Evolutionary conservation across 208 protist genomes (phyloP).

Genomic region (Leptomonas pyrrhocoris): DNA sequence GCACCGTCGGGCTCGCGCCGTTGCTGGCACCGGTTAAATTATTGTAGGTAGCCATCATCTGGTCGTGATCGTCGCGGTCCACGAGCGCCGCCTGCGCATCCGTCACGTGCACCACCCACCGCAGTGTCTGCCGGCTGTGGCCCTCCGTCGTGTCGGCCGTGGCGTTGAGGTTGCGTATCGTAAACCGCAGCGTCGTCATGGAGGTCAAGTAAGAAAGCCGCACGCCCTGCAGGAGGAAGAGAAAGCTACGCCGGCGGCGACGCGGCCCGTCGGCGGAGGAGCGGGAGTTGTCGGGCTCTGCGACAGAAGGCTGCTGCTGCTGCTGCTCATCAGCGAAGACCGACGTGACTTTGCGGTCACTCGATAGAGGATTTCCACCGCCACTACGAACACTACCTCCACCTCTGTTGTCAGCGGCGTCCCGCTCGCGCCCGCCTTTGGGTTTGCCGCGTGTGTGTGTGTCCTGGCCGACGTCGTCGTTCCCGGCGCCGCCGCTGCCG

Average conservation of each 20-base stretch:
- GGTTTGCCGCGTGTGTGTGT: not conserved
- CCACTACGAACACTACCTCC: no score
- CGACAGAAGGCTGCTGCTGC: not conserved
- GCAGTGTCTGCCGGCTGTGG: conserved; percentile 37
- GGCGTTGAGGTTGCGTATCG: conserved; percentile 55
- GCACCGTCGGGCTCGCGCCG: not conserved
- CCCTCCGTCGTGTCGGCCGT: conserved; percentile 47
- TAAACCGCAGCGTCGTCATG: conserved; percentile 83
- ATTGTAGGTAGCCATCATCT: conserved; percentile 41
- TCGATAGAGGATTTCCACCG: no score
- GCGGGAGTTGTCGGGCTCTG: not conserved
- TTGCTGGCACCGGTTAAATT: conserved; percentile 9
- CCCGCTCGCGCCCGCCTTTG: not conserved
- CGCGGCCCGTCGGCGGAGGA: not conserved
- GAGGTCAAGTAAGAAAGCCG: conserved; percentile 79
- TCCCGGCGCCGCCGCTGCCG: not conserved
- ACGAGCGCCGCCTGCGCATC: conserved; percentile 79
- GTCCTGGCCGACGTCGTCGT: conserved; percentile 11
- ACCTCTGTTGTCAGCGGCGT: not conserved
- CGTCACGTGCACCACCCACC: conserved; percentile 65
- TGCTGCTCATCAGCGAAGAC: no score
- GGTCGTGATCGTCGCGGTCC: conserved; percentile 86
- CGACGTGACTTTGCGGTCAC: not conserved
- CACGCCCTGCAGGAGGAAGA: conserved; percentile 73
- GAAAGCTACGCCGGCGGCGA: conserved; percentile 48